These are phyloP conservation scores for Plasmodium knowlesi DNA, from an alignment of 169 alveolate species.

Conservation along the genomic window DNA sequence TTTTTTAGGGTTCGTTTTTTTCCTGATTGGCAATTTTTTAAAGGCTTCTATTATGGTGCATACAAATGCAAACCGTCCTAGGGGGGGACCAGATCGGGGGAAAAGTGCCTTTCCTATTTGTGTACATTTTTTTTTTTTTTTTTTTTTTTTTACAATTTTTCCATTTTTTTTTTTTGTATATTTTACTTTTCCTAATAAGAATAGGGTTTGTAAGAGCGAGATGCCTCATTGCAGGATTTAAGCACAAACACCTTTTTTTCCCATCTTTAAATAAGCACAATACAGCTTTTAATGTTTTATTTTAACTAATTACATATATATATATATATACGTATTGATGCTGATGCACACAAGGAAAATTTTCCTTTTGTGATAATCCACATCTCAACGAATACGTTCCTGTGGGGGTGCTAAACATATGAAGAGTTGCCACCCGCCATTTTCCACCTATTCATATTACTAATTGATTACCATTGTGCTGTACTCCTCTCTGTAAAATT, in stretches of 20 bases:
- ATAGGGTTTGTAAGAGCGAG: neutral
- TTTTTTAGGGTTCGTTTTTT: neutral
- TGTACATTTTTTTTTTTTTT: neutral
- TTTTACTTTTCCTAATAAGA: neutral
- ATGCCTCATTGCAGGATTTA: neutral
- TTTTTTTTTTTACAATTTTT: neutral
- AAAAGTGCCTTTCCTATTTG: neutral
- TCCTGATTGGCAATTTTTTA: neutral
- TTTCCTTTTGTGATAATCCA: neutral
- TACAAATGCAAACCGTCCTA: neutral
- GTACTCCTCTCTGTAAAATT: neutral
- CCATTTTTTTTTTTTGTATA: neutral
- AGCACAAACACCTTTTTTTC: neutral
- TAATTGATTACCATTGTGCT: neutral
- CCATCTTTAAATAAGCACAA: neutral
- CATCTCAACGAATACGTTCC: neutral
- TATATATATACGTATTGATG: neutral
- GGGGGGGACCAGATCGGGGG: neutral
- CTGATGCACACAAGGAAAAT: neutral
- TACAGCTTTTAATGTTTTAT: neutral
- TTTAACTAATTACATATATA: neutral
- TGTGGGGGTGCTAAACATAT: neutral
- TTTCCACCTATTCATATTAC: neutral
- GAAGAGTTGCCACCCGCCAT: neutral
- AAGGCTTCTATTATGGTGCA: slow-evolving; percentile 2